These are phyloP conservation scores for Aotearoamyces nothofagi DNA, from an alignment of 2,329 filamentous ascomycete genomes.

Conservation along the genomic window DNA sequence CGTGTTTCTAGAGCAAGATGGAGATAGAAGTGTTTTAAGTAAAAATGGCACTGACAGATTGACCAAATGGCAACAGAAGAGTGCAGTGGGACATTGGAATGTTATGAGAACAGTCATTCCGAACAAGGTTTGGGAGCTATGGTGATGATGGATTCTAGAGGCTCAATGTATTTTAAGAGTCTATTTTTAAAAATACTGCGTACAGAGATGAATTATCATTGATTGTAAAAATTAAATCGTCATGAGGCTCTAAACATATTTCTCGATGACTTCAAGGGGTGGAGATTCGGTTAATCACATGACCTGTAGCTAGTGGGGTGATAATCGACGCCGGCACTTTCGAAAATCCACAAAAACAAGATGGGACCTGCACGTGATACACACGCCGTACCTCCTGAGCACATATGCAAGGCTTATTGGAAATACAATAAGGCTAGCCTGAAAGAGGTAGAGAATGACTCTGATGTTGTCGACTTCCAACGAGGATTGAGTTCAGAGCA, in stretches of 20 bases:
- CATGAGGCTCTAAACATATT: too few species aligned
- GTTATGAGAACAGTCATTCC: conserved; percentile 84
- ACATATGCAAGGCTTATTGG: conserved; percentile 18
- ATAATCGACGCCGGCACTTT: too few species aligned
- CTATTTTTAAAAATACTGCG: too few species aligned
- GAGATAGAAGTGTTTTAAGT: conserved; percentile 32
- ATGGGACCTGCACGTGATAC: too few species aligned
- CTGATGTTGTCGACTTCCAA: conserved; percentile 16
- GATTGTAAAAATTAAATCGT: too few species aligned
- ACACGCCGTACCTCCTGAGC: conserved; percentile 18
- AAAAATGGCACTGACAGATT: conserved; percentile 51
- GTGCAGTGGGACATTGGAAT: conserved; percentile 74
- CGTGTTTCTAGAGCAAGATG: conserved; percentile 26
- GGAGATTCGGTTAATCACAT: too few species aligned
- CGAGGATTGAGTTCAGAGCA: conserved; percentile 15
- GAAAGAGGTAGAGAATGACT: conserved; percentile 10
- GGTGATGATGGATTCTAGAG: conserved; percentile 47
- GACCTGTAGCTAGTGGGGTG: too few species aligned
- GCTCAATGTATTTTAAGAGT: too few species aligned
- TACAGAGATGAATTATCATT: too few species aligned
- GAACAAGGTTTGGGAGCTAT: conserved; percentile 68
- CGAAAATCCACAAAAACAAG: too few species aligned
- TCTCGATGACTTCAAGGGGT: too few species aligned
- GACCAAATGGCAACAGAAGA: conserved; percentile 55
- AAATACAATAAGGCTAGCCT: conserved; percentile 18